Evolutionary conservation across 176 grass and related monocot species (phyloP).

Genomic region (Avena eriantha): DNA sequence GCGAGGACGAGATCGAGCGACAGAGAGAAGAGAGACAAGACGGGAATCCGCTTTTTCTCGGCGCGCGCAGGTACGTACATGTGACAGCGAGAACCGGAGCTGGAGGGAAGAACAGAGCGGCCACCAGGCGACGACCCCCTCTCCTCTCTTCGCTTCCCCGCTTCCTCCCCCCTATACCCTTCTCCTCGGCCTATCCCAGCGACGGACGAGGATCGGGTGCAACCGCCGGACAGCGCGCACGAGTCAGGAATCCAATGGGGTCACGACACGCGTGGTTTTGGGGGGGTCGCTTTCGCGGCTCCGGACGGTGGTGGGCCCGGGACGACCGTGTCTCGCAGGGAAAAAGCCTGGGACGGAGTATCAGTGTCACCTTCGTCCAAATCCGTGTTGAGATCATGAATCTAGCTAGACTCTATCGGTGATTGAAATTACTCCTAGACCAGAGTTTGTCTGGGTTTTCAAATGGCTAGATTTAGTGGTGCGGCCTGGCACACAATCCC

Average conservation of each 20-base stretch:
- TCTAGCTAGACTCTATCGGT: background rate
- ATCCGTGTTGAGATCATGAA: background rate
- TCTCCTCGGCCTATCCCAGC: background rate
- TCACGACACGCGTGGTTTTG: conserved; percentile 14
- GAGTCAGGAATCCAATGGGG: background rate
- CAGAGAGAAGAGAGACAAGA: background rate
- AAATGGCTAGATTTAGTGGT: no score
- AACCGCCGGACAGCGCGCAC: conserved; percentile 24
- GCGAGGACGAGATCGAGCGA: conserved; percentile 31
- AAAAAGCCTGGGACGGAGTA: background rate
- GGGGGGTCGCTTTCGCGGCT: background rate
- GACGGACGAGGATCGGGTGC: conserved; percentile 40
- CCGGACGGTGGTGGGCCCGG: background rate
- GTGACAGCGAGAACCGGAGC: conserved; percentile 46
- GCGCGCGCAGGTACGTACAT: conserved; percentile 35
- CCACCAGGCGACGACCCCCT: conserved; percentile 44
- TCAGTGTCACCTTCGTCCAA: background rate
- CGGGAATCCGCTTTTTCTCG: background rate
- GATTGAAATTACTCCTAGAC: background rate
- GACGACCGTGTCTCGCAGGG: conserved; percentile 7
- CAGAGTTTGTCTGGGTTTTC: background rate
- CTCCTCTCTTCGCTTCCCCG: conserved; percentile 14
- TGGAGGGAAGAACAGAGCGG: conserved; percentile 16
- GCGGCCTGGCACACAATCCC: no score
- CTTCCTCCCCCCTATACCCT: conserved; percentile 4